Evolutionary conservation across 805 yeast species (phyloP).

Genomic region (Candida andamanensis): DNA sequence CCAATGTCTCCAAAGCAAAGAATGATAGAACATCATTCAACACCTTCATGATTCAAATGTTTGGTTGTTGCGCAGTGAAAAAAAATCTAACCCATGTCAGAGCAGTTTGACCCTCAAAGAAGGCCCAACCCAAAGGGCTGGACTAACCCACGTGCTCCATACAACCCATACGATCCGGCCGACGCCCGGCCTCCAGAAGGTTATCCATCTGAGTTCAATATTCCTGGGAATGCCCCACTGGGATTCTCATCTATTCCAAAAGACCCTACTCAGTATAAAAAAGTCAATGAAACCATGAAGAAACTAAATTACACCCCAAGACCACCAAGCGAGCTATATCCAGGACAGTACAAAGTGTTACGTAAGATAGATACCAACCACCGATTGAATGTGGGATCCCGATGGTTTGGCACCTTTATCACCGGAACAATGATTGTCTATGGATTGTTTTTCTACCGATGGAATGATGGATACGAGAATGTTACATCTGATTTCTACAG

Average conservation of each 20-base stretch:
- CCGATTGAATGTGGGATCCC: slow-evolving; percentile 56
- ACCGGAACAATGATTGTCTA: slow-evolving; percentile 49
- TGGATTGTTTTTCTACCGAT: slow-evolving; percentile 67
- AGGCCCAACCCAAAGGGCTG: slow-evolving; percentile 75
- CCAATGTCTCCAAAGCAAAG: slow-evolving; percentile 49
- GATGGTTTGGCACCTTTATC: slow-evolving; percentile 48
- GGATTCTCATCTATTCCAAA: slow-evolving; percentile 57
- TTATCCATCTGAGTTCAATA: slow-evolving; percentile 73
- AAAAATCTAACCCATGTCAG: neutral
- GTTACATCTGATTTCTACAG: slow-evolving; percentile 67
- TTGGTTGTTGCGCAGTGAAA: neutral
- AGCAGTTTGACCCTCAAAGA: slow-evolving; percentile 38
- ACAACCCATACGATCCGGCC: slow-evolving; percentile 77
- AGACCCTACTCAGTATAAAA: slow-evolving; percentile 61
- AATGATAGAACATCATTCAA: slow-evolving; percentile 24
- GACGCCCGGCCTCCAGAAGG: slow-evolving; percentile 79
- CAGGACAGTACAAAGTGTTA: slow-evolving; percentile 73
- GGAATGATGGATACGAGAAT: slow-evolving; percentile 83
- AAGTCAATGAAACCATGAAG: slow-evolving; percentile 69
- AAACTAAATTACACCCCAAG: slow-evolving; percentile 71
- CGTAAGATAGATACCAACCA: slow-evolving; percentile 50
- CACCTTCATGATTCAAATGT: slow-evolving; percentile 4
- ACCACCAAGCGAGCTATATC: slow-evolving; percentile 67
- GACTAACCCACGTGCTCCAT: slow-evolving; percentile 79
- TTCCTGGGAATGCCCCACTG: slow-evolving; percentile 57